Base-by-base conservation (phyloP, 2,329 filamentous ascomycete species). In the Pezicula radicicola region DNA sequence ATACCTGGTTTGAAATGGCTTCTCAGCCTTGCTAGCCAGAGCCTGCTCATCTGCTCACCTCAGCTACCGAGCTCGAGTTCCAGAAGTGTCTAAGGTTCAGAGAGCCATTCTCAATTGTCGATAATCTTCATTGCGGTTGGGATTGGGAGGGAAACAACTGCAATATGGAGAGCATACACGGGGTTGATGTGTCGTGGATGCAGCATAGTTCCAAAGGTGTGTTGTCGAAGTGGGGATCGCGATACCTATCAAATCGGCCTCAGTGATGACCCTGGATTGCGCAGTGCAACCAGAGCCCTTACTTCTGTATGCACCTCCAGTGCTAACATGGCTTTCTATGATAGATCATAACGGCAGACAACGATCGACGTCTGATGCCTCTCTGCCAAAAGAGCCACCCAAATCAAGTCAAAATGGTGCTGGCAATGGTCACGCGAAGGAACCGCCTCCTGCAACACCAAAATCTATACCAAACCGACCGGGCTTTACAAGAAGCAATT, bases 171-270 rank as follows among this genome's bases (percentile, higher is more conserved):
- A 61, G 55, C 46, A 55, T 66, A 46, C 64, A 65, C 48, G 65
- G 64, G 13, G 62, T 68, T 18, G 65, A 68, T 55, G 59, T 67
- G 37, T 64, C 61, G 35, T 68, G 65, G 65, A 65, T 68, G 62
- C 37, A 54, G 35, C 50, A 55, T 49, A 55, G 43, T 47, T 36
- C 55, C 19, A 66, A 63, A 63, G 66, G 66, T 68, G 55, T 44
- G 62, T 57, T 37, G 39, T 13, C 30, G 21, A 8, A 19, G 28
- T 15, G 48, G 33, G 25, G 21, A 48, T 30, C 6, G 41, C 25
- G 16, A 42, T 42, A 6, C 18, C 40, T 21, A 42, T 19, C 40
- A 13, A 19, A 18, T 13, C n/a, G n/a, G 27, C n/a, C 21, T 45
- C 15, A 8, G 5, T 16, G 2, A 45, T 44, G 25, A 2, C n/a